Evolutionary conservation across 2,329 filamentous ascomycete genomes (phyloP), one percentile per base, ranked within the genome.

Genomic region (Chaetomium sp.): DNA sequence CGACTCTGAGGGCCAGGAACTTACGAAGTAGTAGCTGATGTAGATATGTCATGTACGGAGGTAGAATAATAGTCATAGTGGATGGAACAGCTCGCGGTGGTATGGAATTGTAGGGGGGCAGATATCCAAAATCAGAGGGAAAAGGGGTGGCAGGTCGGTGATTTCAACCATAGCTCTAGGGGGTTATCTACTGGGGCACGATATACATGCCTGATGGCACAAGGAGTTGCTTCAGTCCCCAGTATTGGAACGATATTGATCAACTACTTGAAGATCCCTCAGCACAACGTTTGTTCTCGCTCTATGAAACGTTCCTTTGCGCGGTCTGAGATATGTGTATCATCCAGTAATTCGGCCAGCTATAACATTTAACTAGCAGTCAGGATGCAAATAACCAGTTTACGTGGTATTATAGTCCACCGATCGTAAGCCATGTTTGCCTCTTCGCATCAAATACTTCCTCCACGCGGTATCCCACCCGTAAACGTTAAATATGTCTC

Each of bases 41-140:
- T 64, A 61, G 53, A 50, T 50, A 45, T 60, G 31, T 31, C 35
- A 45, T 58, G 61, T 63, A 54, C 27, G 38, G 50, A 61, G 58
- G 63, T 21, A 61, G 58, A 61, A 61, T 65, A 65, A 51, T 42
- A 60, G 62, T 42, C 51, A 23, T 64, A 57, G 12, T 60, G 51
- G 62, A 56, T 56, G 50, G 55, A 25, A 47, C 12, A 27, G 6
- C 25, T 12, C 35, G 31, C 4, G 61, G 12, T 58, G 21, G 25
- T n/a, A 9, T 21, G 27, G 53, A 25, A 47, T 27, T 45, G 35
- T 29, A 50, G 2, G n/a, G 23, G 23, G 23, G 23, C 31, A 10
- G 50, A 29, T 47, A 47, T 45, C 45, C 23, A 59, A 59, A 53
- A 19, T 53, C n/a, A 56, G 31, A 56, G 35, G 53, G 33, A 33